Evolutionary conservation across 2,329 filamentous ascomycete species (phyloP), one percentile per base, ranked within the genome.

Genomic region (Calcarisporium arbuscula): DNA sequence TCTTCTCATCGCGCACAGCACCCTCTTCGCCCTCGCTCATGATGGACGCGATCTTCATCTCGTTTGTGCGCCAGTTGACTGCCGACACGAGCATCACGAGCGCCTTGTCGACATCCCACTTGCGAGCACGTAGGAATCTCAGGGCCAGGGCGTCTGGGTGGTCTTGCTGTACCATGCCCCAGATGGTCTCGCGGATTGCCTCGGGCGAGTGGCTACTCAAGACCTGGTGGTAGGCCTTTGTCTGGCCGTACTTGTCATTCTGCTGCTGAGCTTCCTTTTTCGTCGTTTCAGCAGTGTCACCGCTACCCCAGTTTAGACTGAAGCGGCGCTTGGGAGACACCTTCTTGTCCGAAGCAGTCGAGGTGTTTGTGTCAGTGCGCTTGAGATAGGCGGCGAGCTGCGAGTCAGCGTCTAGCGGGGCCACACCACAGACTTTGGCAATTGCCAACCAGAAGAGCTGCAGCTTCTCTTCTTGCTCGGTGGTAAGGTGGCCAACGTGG

Each of bases 391-490:
- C n/a, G n/a, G n/a, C n/a, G n/a, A n/a, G n/a, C n/a, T n/a, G n/a
- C n/a, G n/a, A n/a, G n/a, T 27, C 15, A 12, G 19, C 12, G 36
- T 48, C 40, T 22, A 39, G 47, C 5, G 56, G 50, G 5, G 45
- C 39, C 33, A 88, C 72, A 19, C 82, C 85, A 54, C 84, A 88
- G 28, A 95, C 70, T 43, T 83, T 80, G 46, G 94, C 72, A 25
- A 87, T 72, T 35, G 80, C 67, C 11, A 72, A 62, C 92, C 92
- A 98, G 47, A 96, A 74, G 58, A 94, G 82, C 51, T 82, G 84
- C 38, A 98, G 68, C 64, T 94, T 95, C 44, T 76, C 74, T 51
- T 95, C 86, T 63, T 98, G 80, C 43, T 95, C 89, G 4, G 78
- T 60, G n/a, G 89, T 95, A 39, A 98, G 71, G 48, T 85, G 95